Conservation (phyloP, 805 yeast species). For the Sugiyamaella floridensis region DNA sequence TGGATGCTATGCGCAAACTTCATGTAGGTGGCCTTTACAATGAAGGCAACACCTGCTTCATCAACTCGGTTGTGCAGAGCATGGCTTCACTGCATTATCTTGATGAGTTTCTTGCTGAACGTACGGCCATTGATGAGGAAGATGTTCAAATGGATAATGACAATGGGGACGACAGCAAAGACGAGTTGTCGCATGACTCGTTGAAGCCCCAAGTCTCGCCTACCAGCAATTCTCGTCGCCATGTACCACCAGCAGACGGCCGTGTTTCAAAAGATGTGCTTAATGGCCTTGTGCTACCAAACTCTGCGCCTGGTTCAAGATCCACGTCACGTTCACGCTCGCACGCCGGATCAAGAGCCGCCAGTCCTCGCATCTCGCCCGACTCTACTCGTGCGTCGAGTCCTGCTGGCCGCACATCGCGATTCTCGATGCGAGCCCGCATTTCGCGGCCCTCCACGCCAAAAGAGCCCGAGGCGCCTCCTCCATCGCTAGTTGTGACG, state of each 20-base stretch:
- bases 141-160: slow-evolving; percentile 14
- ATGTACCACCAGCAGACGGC: not conserved
- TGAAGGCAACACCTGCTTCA: slow-evolving; percentile 91
- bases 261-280: not conserved
- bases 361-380: not conserved
- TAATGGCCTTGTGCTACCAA: not conserved
- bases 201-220: not conserved
- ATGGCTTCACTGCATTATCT: slow-evolving; percentile 67
- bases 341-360: not conserved
- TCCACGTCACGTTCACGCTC: not conserved
- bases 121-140: slow-evolving; percentile 24
- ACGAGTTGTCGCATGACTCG: not conserved
- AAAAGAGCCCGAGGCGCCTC: not conserved
- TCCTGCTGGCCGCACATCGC: not conserved
- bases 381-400: not conserved
- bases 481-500: not conserved
- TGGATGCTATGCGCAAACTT: slow-evolving; percentile 9
- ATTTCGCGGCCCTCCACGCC: not conserved
- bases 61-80: slow-evolving; percentile 84
- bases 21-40: slow-evolving; percentile 77
- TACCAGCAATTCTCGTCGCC: not conserved
- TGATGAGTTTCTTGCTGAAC: slow-evolving; percentile 45
- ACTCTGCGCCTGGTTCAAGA: not conserved
- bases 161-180: slow-evolving; percentile 16
- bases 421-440: not conserved